Evolutionary conservation across 2,329 filamentous ascomycete genomes (phyloP), one percentile per base, ranked within the genome.

Genomic region (Metarhizium brunneum): DNA sequence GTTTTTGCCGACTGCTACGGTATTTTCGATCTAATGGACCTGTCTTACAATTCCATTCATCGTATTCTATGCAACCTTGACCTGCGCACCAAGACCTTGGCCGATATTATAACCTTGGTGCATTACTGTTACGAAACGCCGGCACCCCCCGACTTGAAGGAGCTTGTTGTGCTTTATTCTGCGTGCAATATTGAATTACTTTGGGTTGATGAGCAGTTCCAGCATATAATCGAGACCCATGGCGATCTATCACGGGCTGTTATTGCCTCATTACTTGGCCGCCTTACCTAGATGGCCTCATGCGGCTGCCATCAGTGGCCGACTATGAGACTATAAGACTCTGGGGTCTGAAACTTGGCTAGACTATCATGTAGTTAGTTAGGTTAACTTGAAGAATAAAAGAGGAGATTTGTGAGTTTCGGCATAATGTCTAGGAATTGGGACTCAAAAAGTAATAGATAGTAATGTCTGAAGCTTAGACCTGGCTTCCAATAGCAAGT

Each of bases 1-100:
- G 50, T 53, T 18, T 56, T 61, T 11, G 58, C 58, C n/a, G 55
- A 60, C 40, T 57, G 55, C 29, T 61, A 60, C 29, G 51, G 42
- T 4, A 55, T 61, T 14, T 11, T 36, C 5, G 38, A 32, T 2
- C 32, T 61, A 11, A 58, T 58, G 45, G n/a, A 43, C 3, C 32
- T 55, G 14, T 56, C 59, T 3, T 53, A 57, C n/a, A 20, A 45
- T 18, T 57, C 42, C 38, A 35, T 61, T 2, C 55, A 60, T 32
- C 13, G 48, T 20, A 20, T 52, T 7, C 40, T 61, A 32, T 48
- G 35, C 16, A 7, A 6, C 1, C 43, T 56, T 25, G 45, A 10
- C 6, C 6, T 50, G 5, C n/a, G 50, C 8, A 4, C 49, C 1
- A 25, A 52, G 29, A 53, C 49, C 20, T 14, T 57, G 13, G n/a